Evolutionary conservation across 2,329 filamentous ascomycete genomes (phyloP).

Genomic region (Dryadomyces quercus-mongolicae): DNA sequence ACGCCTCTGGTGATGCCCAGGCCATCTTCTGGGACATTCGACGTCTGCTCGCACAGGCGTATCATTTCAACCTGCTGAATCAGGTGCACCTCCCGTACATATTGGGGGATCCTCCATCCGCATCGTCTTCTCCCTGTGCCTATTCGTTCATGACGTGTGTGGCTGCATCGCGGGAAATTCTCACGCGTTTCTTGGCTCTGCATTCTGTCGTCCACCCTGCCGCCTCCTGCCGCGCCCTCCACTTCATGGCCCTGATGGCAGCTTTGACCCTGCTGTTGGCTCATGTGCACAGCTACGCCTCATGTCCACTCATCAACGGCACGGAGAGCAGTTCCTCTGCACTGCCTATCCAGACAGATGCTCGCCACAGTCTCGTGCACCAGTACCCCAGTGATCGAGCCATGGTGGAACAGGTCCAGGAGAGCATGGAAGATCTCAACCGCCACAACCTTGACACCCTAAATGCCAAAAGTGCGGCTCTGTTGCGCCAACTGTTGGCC

Average conservation of each 20-base stretch:
- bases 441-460: conserved; percentile 14
- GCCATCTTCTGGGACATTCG: conserved; percentile 17
- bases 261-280: conserved; percentile 25
- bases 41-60: conserved; percentile 26
- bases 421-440: conserved; percentile 18
- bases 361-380: conserved; percentile 19
- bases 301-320: background rate
- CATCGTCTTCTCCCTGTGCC: conserved; percentile 15
- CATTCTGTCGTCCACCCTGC: conserved; percentile 17
- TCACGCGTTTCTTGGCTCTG: conserved; percentile 25
- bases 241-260: conserved; percentile 27
- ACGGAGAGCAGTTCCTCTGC: too few relatives aligned
- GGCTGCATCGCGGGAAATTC: conserved; percentile 27
- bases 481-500: conserved; percentile 23
- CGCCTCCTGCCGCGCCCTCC: conserved; percentile 26
- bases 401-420: conserved; percentile 23
- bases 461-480: conserved; percentile 17
- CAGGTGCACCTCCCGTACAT: conserved; percentile 33
- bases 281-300: conserved; percentile 20
- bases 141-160: conserved; percentile 26
- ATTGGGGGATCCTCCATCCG: conserved; percentile 18
- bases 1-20: background rate
- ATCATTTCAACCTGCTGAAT: conserved; percentile 26
- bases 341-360: conserved; percentile 8
- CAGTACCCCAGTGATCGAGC: conserved; percentile 28